Percentiles rank a stretch among this genome's conserved stretches.
Conservation (phyloP, 2,329 filamentous ascomycete genomes). For the Tympanopsis confertula region DNA sequence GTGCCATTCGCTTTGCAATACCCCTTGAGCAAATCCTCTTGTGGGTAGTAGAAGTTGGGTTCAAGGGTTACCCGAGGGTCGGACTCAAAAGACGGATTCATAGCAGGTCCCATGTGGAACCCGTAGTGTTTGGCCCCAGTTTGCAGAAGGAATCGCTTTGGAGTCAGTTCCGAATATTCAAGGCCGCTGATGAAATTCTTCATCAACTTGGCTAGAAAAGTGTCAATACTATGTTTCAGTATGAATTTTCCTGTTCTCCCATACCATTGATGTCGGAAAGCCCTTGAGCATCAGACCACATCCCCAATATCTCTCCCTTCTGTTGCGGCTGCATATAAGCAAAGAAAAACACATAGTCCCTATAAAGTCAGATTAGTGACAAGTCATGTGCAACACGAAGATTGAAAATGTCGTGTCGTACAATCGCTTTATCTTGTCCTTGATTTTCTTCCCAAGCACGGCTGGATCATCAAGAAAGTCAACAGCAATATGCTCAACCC, state of each 20-base stretch:
- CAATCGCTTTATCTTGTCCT: too few species aligned
- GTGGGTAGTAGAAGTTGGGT: conserved; percentile 41
- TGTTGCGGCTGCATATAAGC: conserved; percentile 37
- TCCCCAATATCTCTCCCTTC: conserved; percentile 24
- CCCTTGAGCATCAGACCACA: conserved; percentile 37
- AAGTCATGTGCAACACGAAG: too few species aligned
- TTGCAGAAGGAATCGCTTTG: conserved; percentile 34
- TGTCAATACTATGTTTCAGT: too few species aligned
- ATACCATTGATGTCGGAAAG: conserved; percentile 30
- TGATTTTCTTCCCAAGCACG: too few species aligned
- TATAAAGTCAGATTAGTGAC: too few species aligned
- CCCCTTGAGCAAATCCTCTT: conserved; percentile 33
- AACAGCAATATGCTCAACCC: too few species aligned
- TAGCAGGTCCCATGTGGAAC: conserved; percentile 30
- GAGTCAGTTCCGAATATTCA: conserved; percentile 24
- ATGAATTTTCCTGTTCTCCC: too few species aligned
- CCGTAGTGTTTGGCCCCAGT: conserved; percentile 41
- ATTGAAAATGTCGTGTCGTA: too few species aligned
- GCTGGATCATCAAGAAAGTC: too few species aligned
- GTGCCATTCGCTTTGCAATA: conserved; percentile 20
- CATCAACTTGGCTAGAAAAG: conserved; percentile 24
- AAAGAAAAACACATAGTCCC: conserved; percentile 39
- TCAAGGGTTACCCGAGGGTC: conserved; percentile 29
- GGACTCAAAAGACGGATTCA: conserved; percentile 29
- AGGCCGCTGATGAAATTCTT: conserved; percentile 34